phyloP scores from a whole-genome alignment of 768 basidiomycete genomes.

The Tricholoma flavovirens region DNA sequence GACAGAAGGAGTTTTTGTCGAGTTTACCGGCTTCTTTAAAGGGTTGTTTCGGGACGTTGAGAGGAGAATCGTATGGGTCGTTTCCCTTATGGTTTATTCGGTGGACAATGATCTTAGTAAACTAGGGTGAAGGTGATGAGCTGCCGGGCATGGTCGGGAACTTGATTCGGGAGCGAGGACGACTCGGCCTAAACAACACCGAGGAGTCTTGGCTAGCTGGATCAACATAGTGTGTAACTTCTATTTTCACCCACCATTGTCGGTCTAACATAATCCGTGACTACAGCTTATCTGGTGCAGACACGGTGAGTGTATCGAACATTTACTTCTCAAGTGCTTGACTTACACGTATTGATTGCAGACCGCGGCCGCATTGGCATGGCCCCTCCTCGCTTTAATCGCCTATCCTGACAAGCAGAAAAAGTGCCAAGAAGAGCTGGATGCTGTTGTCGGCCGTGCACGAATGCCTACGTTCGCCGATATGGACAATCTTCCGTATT shows the following conservation, averaged over 20 bases:
- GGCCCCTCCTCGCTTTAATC: background rate
- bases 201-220: constrained; percentile 1
- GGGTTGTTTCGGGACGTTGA: background rate
- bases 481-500: constrained; percentile 20
- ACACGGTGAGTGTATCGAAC: background rate
- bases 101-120: background rate
- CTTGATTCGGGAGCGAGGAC: background rate
- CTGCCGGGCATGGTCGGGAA: background rate
- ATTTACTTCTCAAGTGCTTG: background rate
- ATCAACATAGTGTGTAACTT: background rate
- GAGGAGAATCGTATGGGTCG: background rate
- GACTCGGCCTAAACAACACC: background rate
- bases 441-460: constrained; percentile 20
- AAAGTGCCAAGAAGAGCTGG: constrained; percentile 29
- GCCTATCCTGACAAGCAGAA: constrained; percentile 24
- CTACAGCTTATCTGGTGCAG: background rate
- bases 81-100: background rate
- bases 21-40: background rate
- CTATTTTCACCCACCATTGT: background rate
- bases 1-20: background rate
- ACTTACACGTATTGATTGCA: background rate
- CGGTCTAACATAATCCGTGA: background rate
- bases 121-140: background rate
- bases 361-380: background rate
- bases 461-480: constrained; percentile 26